Percentiles rank a stretch among this genome's conserved stretches.
These are phyloP conservation scores for Parastagonospora avenae DNA, from an alignment of 2,329 filamentous ascomycete species.

Conservation along the genomic window DNA sequence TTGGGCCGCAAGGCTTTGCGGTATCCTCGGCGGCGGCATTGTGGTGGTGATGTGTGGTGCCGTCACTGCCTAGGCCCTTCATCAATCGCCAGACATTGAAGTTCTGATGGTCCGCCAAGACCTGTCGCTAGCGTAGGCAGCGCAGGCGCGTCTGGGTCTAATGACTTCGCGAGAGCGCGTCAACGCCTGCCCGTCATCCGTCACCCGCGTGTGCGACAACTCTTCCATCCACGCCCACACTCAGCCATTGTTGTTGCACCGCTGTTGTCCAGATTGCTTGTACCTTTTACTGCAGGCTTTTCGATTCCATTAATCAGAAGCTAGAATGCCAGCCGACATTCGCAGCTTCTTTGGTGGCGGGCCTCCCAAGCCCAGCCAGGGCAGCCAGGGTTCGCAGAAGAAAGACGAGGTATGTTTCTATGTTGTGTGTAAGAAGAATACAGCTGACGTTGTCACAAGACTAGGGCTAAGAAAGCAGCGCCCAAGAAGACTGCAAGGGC, in stretches of 20 bases:
- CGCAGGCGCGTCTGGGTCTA: slow-evolving; percentile 23
- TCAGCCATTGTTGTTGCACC: slow-evolving; percentile 1
- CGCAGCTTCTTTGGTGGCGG: slow-evolving; percentile 88
- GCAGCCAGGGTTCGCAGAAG: slow-evolving; percentile 37
- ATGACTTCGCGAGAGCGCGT: slow-evolving; percentile 31
- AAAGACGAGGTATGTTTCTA: slow-evolving; percentile 36
- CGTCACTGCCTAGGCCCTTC: neutral
- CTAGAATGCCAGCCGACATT: slow-evolving; percentile 81
- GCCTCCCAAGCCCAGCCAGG: slow-evolving; percentile 61
- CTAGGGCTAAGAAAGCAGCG: slow-evolving; percentile 43
- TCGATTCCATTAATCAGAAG: neutral
- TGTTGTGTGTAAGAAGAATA: neutral
- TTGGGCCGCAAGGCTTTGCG: slow-evolving; percentile 39
- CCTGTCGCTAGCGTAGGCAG: slow-evolving; percentile 19
- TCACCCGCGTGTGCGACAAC: neutral
- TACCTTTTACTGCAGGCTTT: neutral
- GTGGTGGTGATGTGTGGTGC: slow-evolving; percentile 14
- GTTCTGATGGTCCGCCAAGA: slow-evolving; percentile 31
- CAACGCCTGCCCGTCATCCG: slow-evolving; percentile 7
- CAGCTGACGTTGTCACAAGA: slow-evolving; percentile 24
- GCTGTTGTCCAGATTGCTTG: neutral
- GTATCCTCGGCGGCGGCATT: slow-evolving; percentile 51
- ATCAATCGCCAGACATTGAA: slow-evolving; percentile 14
- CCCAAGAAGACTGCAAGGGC: slow-evolving; percentile 51
- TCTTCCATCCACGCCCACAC: slow-evolving; percentile 2